A percentile compares a stretch with the other conserved stretches of the same genome.
These are phyloP conservation scores for Chaetoscypha palmicola DNA, from an alignment of 2,329 filamentous ascomycete genomes.

Conservation along the genomic window DNA sequence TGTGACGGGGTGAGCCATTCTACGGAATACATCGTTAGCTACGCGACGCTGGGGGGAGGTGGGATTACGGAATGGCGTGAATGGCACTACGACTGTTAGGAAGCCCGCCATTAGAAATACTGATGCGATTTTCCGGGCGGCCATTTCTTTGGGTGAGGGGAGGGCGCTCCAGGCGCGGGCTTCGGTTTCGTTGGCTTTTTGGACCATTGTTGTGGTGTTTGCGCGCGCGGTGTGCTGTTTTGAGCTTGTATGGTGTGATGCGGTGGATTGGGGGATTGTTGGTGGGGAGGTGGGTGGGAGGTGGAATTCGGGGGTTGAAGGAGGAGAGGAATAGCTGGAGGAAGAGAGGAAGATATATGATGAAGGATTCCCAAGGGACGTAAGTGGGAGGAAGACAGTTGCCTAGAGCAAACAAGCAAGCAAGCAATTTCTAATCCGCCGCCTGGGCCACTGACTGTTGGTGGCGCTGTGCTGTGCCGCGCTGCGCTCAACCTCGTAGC, in stretches of 20 bases:
- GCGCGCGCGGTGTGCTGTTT: not conserved
- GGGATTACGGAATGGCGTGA: conserved; percentile 18
- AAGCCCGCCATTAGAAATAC: conserved; percentile 16
- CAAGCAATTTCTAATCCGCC: no score
- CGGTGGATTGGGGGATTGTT: no score
- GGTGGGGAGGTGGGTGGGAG: not conserved
- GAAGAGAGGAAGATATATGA: no score
- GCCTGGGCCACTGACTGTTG: no score
- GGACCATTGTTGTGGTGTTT: conserved; percentile 13
- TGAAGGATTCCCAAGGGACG: no score
- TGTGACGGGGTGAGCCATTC: conserved; percentile 13
- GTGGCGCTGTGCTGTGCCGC: no score
- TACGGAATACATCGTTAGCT: no score
- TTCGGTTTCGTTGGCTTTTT: conserved; percentile 10
- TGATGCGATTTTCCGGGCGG: conserved; percentile 16
- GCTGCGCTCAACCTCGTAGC: no score
- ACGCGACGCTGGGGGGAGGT: no score
- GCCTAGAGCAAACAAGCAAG: no score
- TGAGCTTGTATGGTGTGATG: no score
- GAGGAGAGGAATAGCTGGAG: not conserved
- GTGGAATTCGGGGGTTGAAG: not conserved
- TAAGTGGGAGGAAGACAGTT: no score
- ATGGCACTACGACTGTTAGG: conserved; percentile 18
- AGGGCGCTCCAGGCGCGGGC: conserved; percentile 13
- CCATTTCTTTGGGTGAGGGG: conserved; percentile 15